Conservation (phyloP, 2,329 filamentous ascomycete genomes). For the Ustulina deusta region DNA sequence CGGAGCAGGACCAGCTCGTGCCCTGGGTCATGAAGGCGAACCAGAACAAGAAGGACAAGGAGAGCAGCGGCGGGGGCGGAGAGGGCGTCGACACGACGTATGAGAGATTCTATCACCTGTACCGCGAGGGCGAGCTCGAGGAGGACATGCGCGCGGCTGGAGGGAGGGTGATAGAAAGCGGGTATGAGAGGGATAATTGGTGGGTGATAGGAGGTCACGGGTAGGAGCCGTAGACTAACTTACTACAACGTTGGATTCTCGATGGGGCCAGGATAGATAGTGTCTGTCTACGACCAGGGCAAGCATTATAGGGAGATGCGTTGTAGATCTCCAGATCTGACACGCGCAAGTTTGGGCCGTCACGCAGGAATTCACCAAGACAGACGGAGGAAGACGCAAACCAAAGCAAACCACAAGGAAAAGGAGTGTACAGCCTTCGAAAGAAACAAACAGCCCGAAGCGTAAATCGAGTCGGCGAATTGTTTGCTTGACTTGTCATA, state of each 20-base stretch:
- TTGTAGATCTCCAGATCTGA: constrained; percentile 33
- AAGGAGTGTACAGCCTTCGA: neutral
- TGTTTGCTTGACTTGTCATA: constrained; percentile 21
- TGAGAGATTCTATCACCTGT: constrained; percentile 95
- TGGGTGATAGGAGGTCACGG: constrained; percentile 77
- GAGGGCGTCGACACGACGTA: constrained; percentile 64
- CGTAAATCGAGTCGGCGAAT: constrained; percentile 18
- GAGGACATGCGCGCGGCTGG: constrained; percentile 79
- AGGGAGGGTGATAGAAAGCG: constrained; percentile 79
- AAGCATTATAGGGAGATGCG: constrained; percentile 9
- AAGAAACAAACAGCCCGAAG: constrained; percentile 3
- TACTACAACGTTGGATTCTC: constrained; percentile 24
- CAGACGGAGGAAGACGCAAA: neutral
- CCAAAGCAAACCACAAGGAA: neutral
- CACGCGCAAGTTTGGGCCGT: constrained; percentile 33
- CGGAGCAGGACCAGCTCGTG: constrained; percentile 91
- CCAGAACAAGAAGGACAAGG: constrained; percentile 41
- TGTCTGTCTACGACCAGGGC: constrained; percentile 22
- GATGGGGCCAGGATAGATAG: constrained; percentile 13
- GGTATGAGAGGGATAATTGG: constrained; percentile 99
- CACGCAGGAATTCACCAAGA: constrained; percentile 22
- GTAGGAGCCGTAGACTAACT: constrained; percentile 13
- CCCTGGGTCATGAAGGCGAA: constrained; percentile 82
- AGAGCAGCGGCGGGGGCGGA: neutral
- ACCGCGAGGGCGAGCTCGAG: constrained; percentile 87